Evolutionary conservation across 2,329 filamentous ascomycete species (phyloP).

Genomic region (Ophiostoma ips): DNA sequence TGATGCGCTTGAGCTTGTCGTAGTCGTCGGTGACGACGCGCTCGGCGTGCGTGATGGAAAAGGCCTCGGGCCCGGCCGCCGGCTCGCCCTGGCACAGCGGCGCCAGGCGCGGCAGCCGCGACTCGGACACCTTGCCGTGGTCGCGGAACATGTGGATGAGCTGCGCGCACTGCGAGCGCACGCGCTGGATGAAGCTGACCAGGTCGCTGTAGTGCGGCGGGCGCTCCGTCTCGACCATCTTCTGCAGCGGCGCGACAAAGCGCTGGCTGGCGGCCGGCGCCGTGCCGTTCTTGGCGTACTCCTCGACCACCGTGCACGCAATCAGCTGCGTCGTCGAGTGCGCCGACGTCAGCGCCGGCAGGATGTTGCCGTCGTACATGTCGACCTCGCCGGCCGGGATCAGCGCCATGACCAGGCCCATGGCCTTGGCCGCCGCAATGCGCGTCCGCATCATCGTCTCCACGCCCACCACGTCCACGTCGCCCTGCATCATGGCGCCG

Average conservation of each 20-base stretch:
- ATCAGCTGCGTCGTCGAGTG: slow-evolving; percentile 79
- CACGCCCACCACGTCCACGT: slow-evolving; percentile 83
- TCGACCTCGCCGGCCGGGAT: slow-evolving; percentile 52
- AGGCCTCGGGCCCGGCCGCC: slow-evolving; percentile 82
- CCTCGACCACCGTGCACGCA: slow-evolving; percentile 72
- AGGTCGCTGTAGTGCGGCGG: slow-evolving; percentile 79
- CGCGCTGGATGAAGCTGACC: slow-evolving; percentile 77
- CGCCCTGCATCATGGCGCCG: slow-evolving; percentile 93
- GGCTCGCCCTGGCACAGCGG: slow-evolving; percentile 89
- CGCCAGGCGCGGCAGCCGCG: slow-evolving; percentile 65
- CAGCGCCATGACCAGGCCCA: slow-evolving; percentile 69
- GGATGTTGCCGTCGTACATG: slow-evolving; percentile 49
- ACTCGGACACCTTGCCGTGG: slow-evolving; percentile 64
- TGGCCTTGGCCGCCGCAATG: slow-evolving; percentile 71
- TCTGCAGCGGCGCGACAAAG: slow-evolving; percentile 52
- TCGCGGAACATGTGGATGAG: slow-evolving; percentile 86
- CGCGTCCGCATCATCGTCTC: slow-evolving; percentile 82
- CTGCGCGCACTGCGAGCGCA: slow-evolving; percentile 81
- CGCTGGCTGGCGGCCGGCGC: slow-evolving; percentile 35
- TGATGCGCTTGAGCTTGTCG: slow-evolving; percentile 73
- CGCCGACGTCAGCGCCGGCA: slow-evolving; percentile 54
- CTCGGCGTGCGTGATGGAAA: slow-evolving; percentile 76
- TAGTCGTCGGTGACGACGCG: slow-evolving; percentile 78
- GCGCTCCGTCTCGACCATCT: slow-evolving; percentile 68
- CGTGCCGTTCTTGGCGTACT: slow-evolving; percentile 56